Conservation (phyloP, 2,329 filamentous ascomycete species). For the Cyphellophora attinorum region DNA sequence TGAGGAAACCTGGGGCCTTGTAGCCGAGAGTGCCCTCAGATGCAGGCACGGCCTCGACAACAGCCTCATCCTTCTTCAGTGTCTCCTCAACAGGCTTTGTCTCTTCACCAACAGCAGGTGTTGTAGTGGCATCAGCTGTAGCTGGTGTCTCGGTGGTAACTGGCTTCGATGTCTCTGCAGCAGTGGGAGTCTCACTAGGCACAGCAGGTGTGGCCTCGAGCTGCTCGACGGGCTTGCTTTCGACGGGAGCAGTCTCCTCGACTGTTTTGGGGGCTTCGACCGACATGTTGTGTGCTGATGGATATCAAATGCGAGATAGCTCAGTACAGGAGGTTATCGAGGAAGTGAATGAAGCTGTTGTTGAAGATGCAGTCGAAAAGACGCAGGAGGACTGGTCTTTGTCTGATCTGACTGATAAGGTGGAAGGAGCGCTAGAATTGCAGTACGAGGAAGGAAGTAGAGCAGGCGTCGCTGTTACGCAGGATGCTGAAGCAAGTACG, state of each 20-base stretch:
- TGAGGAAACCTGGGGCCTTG: conserved; percentile 82
- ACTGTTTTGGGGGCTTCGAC: conserved; percentile 59
- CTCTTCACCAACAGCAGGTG: conserved; percentile 27
- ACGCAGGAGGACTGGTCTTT: conserved; percentile 20
- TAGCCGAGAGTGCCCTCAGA: conserved; percentile 79
- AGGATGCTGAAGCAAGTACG: too few relatives aligned
- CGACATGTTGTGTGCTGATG: conserved; percentile 52
- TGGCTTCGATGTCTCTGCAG: conserved; percentile 17
- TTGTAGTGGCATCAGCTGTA: conserved; percentile 15
- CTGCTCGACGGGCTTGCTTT: conserved; percentile 22
- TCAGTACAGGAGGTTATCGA: conserved; percentile 14
- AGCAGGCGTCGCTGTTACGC: too few relatives aligned
- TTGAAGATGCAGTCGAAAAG: conserved; percentile 30
- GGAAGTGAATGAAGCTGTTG: conserved; percentile 20
- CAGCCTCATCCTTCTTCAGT: conserved; percentile 33
- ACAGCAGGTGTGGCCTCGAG: conserved; percentile 25
- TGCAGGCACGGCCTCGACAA: conserved; percentile 52
- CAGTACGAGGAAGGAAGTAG: too few relatives aligned
- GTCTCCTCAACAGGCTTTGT: conserved; percentile 27
- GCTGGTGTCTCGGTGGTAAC: conserved; percentile 10
- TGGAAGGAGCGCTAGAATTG: too few relatives aligned
- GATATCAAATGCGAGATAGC: conserved; percentile 5
- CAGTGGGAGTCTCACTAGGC: conserved; percentile 24
- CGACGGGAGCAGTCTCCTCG: conserved; percentile 43
- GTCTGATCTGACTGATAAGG: not conserved